Evolutionary conservation across 257 asterid species (phyloP).

Genomic region (Coffea eugenioides): DNA sequence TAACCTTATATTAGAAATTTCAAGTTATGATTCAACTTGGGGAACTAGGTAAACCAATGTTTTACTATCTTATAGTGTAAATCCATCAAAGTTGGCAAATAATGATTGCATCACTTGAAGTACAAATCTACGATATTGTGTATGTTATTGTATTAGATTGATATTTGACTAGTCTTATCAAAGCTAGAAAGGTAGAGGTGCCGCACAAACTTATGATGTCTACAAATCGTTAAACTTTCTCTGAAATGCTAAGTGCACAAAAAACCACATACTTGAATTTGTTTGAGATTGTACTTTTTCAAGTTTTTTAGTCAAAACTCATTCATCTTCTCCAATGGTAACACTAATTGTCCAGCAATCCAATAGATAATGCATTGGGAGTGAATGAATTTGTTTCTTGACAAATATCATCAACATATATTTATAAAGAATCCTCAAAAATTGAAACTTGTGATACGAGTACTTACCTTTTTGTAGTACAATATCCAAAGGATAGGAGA

Average conservation of each 20-base stretch:
- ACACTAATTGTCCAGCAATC: constrained; percentile 38
- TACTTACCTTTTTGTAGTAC: not conserved
- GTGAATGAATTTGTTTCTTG: constrained; percentile 32
- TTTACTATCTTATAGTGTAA: not conserved
- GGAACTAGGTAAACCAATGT: not conserved
- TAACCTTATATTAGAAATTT: too few species aligned
- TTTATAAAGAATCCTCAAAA: constrained; percentile 44
- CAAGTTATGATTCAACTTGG: not conserved
- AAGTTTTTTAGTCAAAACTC: not conserved
- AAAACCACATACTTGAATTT: too few species aligned
- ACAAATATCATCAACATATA: constrained; percentile 44
- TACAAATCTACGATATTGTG: not conserved
- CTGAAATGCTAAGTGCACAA: too few species aligned
- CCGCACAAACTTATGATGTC: not conserved
- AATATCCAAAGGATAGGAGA: not conserved
- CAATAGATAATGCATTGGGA: constrained; percentile 38
- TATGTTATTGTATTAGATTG: too few species aligned
- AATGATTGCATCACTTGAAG: not conserved
- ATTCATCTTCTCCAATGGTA: too few species aligned
- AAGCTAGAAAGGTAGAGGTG: too few species aligned
- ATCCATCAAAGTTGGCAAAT: not conserved
- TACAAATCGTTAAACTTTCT: too few species aligned
- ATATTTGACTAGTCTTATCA: too few species aligned
- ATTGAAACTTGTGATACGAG: constrained; percentile 43
- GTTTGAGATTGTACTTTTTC: too few species aligned